Percentiles rank a stretch among this genome's conserved stretches.
These are phyloP conservation scores for Phytophthora macrochlamydospora DNA, from an alignment of 352 stramenopile genomes.

Conservation along the genomic window DNA sequence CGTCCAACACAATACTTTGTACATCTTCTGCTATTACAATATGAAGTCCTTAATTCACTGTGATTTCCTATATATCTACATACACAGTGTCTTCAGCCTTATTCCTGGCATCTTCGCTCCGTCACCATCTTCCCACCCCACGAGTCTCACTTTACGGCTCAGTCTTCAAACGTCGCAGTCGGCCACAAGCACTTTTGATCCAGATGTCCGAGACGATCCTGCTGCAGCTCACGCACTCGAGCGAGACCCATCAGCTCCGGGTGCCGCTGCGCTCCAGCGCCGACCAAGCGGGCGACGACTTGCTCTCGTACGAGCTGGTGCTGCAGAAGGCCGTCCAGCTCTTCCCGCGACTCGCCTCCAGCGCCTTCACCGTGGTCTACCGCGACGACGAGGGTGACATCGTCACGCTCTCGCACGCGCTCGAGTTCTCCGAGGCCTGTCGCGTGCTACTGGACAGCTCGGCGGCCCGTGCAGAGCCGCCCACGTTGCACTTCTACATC, in stretches of 20 bases:
- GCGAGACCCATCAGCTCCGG: too few species aligned
- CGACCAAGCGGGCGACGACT: slow-evolving; percentile 16
- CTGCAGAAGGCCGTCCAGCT: slow-evolving; percentile 40
- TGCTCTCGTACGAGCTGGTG: slow-evolving; percentile 54
- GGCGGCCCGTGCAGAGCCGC: slow-evolving; percentile 21
- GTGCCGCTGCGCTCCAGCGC: too few species aligned
- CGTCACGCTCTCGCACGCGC: slow-evolving; percentile 55
- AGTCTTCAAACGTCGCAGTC: too few species aligned
- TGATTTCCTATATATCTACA: not conserved
- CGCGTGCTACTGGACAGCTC: slow-evolving; percentile 44
- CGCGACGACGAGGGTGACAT: slow-evolving; percentile 74
- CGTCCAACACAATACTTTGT: not conserved
- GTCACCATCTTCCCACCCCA: slow-evolving; percentile 29
- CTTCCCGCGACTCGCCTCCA: slow-evolving; percentile 30
- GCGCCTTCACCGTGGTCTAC: slow-evolving; percentile 65
- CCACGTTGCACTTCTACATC: slow-evolving; percentile 64
- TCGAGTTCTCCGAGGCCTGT: slow-evolving; percentile 63
- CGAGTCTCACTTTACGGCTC: not conserved
- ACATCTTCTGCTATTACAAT: not conserved
- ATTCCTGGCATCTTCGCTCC: not conserved
- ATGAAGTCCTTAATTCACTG: not conserved
- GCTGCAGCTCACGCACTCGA: too few species aligned
- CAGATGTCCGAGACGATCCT: too few species aligned
- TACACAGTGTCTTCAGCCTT: not conserved
- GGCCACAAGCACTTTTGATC: too few species aligned